Percentiles rank a stretch among this genome's conserved stretches.
These are phyloP conservation scores for Acanthamoeba healyi DNA, from an alignment of 208 protist genomes.

Conservation along the genomic window DNA sequence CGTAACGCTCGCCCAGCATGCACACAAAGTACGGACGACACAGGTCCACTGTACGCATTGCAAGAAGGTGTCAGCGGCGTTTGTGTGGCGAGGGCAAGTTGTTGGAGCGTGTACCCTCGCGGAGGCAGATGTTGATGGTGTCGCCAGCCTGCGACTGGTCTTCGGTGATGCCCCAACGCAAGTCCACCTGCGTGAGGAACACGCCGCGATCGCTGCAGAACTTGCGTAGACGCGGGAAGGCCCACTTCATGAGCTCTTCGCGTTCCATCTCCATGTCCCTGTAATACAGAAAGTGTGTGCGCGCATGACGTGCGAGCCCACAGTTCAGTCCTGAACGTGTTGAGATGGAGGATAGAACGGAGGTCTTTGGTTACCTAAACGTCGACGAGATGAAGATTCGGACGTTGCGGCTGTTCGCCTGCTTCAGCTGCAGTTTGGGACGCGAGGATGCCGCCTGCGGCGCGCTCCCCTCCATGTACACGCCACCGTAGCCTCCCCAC, in stretches of 20 bases:
- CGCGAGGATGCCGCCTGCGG: too few relatives aligned
- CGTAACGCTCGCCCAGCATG: conserved; percentile 74
- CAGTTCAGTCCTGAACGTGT: too few relatives aligned
- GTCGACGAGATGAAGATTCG: conserved; percentile 69
- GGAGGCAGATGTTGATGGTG: conserved; percentile 41
- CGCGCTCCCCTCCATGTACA: too few relatives aligned
- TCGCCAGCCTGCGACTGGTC: conserved; percentile 58
- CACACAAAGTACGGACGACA: conserved; percentile 71
- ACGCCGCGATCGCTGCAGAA: conserved; percentile 31
- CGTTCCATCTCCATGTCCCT: conserved; percentile 77
- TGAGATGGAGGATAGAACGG: too few relatives aligned
- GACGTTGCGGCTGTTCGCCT: conserved; percentile 38
- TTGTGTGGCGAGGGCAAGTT: too few relatives aligned
- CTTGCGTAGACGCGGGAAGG: conserved; percentile 50
- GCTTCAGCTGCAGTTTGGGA: too few relatives aligned
- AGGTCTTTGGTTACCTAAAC: neutral
- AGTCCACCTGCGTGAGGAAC: conserved; percentile 68
- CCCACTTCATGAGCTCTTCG: conserved; percentile 61
- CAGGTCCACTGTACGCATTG: conserved; percentile 31
- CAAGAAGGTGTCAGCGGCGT: too few relatives aligned
- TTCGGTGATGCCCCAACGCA: conserved; percentile 79
- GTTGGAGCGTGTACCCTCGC: neutral
- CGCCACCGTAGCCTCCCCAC: too few relatives aligned
- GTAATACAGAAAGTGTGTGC: too few relatives aligned
- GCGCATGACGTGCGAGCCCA: too few relatives aligned